Evolutionary conservation across 192 early-diverging fungal species (phyloP).

Genomic region (Backusella sp.): DNA sequence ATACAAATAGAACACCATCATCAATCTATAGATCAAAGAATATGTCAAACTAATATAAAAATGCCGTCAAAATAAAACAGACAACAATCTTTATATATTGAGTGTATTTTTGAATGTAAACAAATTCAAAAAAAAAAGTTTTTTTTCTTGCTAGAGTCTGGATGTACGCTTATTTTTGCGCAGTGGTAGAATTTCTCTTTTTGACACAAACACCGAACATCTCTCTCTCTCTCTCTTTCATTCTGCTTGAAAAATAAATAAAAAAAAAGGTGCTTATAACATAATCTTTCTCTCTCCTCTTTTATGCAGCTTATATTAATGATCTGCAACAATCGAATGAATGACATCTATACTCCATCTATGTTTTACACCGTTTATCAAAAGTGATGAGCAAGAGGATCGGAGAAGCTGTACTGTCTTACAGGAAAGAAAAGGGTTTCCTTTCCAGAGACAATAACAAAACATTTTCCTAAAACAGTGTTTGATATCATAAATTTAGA

Average conservation of each 20-base stretch:
- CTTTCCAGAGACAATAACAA: neutral
- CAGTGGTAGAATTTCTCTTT: neutral
- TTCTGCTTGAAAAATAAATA: neutral
- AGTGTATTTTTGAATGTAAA: neutral
- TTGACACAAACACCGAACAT: neutral
- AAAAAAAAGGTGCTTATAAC: too few relatives aligned
- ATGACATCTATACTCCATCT: neutral
- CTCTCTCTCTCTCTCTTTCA: neutral
- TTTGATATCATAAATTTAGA: neutral
- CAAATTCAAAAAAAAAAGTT: neutral
- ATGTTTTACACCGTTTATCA: neutral
- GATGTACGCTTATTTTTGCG: neutral
- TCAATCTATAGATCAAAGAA: neutral
- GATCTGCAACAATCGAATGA: neutral
- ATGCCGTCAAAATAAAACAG: neutral
- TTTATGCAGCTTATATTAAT: neutral
- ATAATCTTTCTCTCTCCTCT: neutral
- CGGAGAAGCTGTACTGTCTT: neutral
- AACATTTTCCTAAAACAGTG: neutral
- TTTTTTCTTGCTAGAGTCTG: neutral
- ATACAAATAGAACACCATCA: neutral
- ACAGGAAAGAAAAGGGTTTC: neutral
- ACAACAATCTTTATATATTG: neutral
- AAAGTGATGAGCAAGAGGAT: neutral
- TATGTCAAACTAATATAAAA: neutral